Percentiles rank a stretch among this genome's conserved stretches.
Evolutionary conservation across 2,329 filamentous ascomycete genomes (phyloP).

Genomic region (Fusarium ambrosium): DNA sequence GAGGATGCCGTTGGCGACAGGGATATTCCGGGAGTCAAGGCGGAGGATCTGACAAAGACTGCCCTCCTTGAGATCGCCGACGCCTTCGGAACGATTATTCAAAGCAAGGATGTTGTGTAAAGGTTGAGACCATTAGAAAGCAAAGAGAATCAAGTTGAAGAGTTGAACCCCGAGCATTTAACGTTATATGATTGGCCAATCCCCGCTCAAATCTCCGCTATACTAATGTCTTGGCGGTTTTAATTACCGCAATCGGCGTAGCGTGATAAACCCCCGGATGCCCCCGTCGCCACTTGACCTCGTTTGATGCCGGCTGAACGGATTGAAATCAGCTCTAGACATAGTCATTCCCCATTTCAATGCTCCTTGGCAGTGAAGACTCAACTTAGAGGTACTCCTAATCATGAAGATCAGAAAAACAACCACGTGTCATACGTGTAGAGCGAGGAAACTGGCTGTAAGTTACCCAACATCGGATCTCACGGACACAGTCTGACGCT

Average conservation of each 20-base stretch:
- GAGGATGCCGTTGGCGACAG: conserved; percentile 75
- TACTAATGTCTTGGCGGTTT: conserved; percentile 9
- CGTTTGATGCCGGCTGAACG: not conserved
- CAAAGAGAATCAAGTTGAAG: not conserved
- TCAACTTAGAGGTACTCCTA: too few species aligned
- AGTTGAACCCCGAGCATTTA: not conserved
- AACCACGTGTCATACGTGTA: conserved; percentile 45
- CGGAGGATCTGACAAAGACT: conserved; percentile 64
- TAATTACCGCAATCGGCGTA: not conserved
- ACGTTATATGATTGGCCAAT: not conserved
- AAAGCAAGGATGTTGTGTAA: conserved; percentile 47
- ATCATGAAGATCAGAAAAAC: conserved; percentile 42
- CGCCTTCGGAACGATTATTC: conserved; percentile 71
- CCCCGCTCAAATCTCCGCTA: rapidly evolving
- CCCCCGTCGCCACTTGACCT: not conserved
- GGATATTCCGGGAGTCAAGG: conserved; percentile 72
- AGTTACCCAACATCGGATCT: not conserved
- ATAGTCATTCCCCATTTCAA: not conserved
- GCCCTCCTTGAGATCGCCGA: conserved; percentile 71
- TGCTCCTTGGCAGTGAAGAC: too few species aligned
- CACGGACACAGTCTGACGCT: not conserved
- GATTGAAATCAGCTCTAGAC: not conserved
- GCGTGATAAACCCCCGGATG: not conserved
- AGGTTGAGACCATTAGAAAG: not conserved
- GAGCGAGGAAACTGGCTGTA: conserved; percentile 44